phyloP scores from a whole-genome alignment of 1,139 yeast species.

The Yamadazyma conglobata region DNA sequence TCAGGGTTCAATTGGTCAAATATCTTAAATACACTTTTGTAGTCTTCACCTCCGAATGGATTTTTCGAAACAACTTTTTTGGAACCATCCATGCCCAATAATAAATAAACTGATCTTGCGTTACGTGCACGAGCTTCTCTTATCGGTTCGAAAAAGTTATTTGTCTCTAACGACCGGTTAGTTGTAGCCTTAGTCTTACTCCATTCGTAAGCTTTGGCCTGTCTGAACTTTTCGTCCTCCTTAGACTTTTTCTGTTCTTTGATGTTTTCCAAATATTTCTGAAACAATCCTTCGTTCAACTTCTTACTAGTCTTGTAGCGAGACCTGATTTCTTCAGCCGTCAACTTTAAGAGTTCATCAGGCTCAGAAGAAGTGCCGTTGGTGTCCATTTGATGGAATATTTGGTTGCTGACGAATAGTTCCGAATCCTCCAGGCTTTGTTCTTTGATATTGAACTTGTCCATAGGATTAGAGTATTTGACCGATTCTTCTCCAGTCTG shows the following conservation, averaged over 20 bases:
- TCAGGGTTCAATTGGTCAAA: constrained; percentile 35
- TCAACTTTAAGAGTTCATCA: constrained; percentile 15
- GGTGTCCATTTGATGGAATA: constrained; percentile 13
- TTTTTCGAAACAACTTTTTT: constrained; percentile 20
- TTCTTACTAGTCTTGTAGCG: constrained; percentile 7
- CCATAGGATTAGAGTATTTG: constrained; percentile 7
- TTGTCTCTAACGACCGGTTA: constrained; percentile 39
- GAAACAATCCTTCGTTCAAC: constrained; percentile 5
- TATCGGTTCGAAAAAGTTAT: constrained; percentile 32
- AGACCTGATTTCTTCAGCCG: constrained; percentile 18
- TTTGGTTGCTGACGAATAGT: constrained; percentile 16
- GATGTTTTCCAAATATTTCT: constrained; percentile 42
- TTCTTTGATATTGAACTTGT: constrained; percentile 13
- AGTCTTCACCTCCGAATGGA: constrained; percentile 35
- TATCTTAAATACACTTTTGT: constrained; percentile 46
- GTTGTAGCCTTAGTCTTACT: constrained; percentile 30
- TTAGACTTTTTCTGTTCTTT: constrained; percentile 35
- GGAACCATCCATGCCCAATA: constrained; percentile 44
- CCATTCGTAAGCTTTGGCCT: constrained; percentile 54
- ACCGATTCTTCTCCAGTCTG: not conserved
- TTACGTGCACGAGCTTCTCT: constrained; percentile 1
- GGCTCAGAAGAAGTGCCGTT: constrained; percentile 10
- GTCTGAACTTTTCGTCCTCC: constrained; percentile 46
- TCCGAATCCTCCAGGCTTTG: constrained; percentile 17
- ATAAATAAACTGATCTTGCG: constrained; percentile 32